Evolutionary conservation across 257 asterid genomes (phyloP).

Genomic region (Craterostigma plantagineum): DNA sequence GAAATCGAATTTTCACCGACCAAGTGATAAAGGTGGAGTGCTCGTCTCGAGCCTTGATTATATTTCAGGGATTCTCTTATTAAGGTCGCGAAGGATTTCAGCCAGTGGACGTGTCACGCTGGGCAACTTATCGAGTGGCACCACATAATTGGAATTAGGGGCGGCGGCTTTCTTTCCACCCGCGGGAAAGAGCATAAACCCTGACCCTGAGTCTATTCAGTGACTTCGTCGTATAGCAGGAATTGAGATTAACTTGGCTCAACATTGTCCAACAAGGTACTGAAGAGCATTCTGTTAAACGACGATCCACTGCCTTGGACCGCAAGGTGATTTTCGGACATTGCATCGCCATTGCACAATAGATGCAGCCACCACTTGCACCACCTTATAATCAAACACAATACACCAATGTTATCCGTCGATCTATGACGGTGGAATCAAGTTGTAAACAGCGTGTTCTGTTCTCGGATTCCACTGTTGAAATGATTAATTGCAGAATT

Average conservation of each 20-base stretch:
- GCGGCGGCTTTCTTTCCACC: constrained; percentile 36
- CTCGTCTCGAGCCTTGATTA: constrained; percentile 40
- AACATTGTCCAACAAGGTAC: constrained; percentile 7
- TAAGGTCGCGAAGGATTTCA: constrained; percentile 92
- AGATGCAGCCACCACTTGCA: neutral
- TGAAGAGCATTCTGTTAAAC: constrained; percentile 8
- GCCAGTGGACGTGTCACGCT: constrained; percentile 82
- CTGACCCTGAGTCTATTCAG: constrained; percentile 15
- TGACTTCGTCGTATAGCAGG: constrained; percentile 10
- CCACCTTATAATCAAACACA: too few relatives aligned
- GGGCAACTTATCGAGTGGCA: constrained; percentile 67
- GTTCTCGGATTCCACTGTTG: too few relatives aligned
- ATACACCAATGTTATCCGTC: too few relatives aligned
- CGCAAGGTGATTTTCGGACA: constrained; percentile 18
- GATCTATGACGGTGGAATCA: neutral
- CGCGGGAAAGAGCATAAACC: constrained; percentile 18
- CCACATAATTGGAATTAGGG: constrained; percentile 69
- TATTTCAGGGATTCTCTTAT: constrained; percentile 86
- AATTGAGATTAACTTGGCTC: constrained; percentile 5
- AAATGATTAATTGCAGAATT: too few relatives aligned
- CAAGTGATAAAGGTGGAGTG: constrained; percentile 62
- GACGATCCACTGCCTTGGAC: constrained; percentile 11
- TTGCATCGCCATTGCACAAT: constrained; percentile 23
- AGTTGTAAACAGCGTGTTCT: constrained; percentile 4
- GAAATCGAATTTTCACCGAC: constrained; percentile 10